Evolutionary conservation across 169 alveolate genomes (phyloP).

Genomic region (Plasmodium yoelii): DNA sequence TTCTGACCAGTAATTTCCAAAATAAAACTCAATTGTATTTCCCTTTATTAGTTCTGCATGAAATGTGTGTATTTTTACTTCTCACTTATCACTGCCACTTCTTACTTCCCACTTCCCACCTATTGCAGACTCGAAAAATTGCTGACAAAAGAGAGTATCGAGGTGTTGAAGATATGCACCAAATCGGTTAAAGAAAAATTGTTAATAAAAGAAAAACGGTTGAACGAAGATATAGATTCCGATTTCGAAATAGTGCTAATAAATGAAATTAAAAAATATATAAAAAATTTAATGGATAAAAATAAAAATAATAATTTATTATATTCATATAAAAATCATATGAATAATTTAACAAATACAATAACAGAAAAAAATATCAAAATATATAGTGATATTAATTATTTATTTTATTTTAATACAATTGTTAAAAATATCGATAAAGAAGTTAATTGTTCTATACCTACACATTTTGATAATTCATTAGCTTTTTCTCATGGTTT

Average conservation of each 20-base stretch:
- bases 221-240: conserved; percentile 39
- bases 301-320: conserved; percentile 24
- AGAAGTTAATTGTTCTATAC: conserved; percentile 40
- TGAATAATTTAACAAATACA: conserved; percentile 13
- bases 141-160: conserved; percentile 30
- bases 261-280: conserved; percentile 35
- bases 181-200: conserved; percentile 39
- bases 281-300: conserved; percentile 24
- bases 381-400: conserved; percentile 45
- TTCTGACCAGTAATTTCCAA: background rate
- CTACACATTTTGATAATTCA: conserved; percentile 65
- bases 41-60: too few species aligned
- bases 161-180: conserved; percentile 19
- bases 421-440: conserved; percentile 24
- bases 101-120: background rate
- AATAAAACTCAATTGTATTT: too few species aligned
- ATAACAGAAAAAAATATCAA: conserved; percentile 8
- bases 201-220: conserved; percentile 26
- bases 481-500: conserved; percentile 63
- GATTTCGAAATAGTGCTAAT: conserved; percentile 31
- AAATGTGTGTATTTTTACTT: background rate
- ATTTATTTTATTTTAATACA: conserved; percentile 28
- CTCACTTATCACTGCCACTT: background rate
- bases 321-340: conserved; percentile 34
- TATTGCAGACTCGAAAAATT: conserved; percentile 7